Base-by-base conservation (phyloP, 2,329 filamentous ascomycete genomes). In the Neoscytalidium dimidiatum region DNA sequence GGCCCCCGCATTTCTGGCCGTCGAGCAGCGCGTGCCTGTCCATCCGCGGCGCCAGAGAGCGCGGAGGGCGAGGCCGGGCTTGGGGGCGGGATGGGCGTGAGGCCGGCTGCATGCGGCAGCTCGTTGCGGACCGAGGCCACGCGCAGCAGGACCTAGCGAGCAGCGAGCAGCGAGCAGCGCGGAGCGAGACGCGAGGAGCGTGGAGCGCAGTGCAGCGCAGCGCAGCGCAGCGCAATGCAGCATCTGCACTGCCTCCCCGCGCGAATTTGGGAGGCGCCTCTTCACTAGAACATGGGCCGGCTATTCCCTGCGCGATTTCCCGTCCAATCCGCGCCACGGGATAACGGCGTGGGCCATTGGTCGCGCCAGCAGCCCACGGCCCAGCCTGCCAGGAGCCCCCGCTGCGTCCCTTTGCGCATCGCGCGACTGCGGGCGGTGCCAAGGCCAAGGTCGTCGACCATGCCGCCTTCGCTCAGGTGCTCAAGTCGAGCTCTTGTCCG, bases 291-390 rank as follows among this genome's bases (percentile, higher is more conserved):
- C 52, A 9, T 57, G 52, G 29, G 5, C 49, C 49, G 29, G 49
- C 17, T n/a, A 4, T 38, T 60, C 28, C 35, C 58, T 63, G 51
- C 62, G 62, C 51, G 19, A 64, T 64, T 64, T 64, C 17, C 51
- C 62, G n/a, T 19, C 51, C 62, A 41, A 57, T 56, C n/a, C 35
- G 26, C 51, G 41, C 48, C 62, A 21, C 41, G n/a, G 19, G 29
- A 58, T 21, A n/a, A n/a, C n/a, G n/a, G n/a, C n/a, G n/a, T n/a
- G n/a, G n/a, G n/a, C 41, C 38, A 64, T 48, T 64, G 41, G 35
- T 17, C 23, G 17, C 14, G 31, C 29, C n/a, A n/a, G n/a, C n/a
- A n/a, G n/a, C n/a, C n/a, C n/a, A n/a, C n/a, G n/a, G n/a, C 26
- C 43, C 44, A 41, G 38, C 17, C 28, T 29, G 49, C 26, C n/a